phyloP scores from a whole-genome alignment of 768 basidiomycete genomes.

The Trametes maxima region DNA sequence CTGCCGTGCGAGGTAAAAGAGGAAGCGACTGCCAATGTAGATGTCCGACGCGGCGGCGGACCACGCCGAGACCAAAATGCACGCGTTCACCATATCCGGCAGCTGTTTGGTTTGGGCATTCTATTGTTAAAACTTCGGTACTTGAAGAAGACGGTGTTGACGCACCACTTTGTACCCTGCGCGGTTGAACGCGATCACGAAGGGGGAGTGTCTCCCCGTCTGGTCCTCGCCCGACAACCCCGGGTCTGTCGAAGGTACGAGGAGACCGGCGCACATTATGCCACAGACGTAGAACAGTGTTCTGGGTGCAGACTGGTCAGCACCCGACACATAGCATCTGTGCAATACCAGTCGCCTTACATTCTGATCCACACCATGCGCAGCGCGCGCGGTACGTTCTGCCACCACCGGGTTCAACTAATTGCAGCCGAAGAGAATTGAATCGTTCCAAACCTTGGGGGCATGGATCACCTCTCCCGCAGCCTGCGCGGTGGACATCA shows the following conservation, averaged over 20 bases:
- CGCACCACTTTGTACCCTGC: slow-evolving; percentile 48
- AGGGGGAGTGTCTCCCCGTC: slow-evolving; percentile 44
- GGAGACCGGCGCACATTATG: slow-evolving; percentile 45
- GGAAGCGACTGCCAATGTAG: slow-evolving; percentile 49
- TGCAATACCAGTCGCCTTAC: slow-evolving; percentile 11
- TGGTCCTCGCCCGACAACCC: slow-evolving; percentile 34
- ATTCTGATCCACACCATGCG: slow-evolving; percentile 33
- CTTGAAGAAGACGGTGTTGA: neutral
- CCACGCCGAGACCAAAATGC: slow-evolving; percentile 55
- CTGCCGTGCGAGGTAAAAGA: slow-evolving; percentile 57
- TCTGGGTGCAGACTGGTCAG: slow-evolving; percentile 8
- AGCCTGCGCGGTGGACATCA: slow-evolving; percentile 18
- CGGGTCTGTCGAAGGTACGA: slow-evolving; percentile 41
- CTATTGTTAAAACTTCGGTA: neutral
- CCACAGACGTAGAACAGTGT: slow-evolving; percentile 46
- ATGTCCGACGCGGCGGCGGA: slow-evolving; percentile 57
- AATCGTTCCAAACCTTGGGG: slow-evolving; percentile 19
- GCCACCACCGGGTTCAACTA: neutral
- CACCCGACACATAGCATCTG: too few species aligned
- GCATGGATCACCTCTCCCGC: slow-evolving; percentile 36
- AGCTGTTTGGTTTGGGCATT: slow-evolving; percentile 27
- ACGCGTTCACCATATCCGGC: slow-evolving; percentile 42
- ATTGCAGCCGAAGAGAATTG: neutral
- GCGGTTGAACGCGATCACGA: slow-evolving; percentile 47
- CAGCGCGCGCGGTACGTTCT: slow-evolving; percentile 34